Base-by-base conservation (phyloP, 164 flowering plant species). In the Macadamia tetraphylla region DNA sequence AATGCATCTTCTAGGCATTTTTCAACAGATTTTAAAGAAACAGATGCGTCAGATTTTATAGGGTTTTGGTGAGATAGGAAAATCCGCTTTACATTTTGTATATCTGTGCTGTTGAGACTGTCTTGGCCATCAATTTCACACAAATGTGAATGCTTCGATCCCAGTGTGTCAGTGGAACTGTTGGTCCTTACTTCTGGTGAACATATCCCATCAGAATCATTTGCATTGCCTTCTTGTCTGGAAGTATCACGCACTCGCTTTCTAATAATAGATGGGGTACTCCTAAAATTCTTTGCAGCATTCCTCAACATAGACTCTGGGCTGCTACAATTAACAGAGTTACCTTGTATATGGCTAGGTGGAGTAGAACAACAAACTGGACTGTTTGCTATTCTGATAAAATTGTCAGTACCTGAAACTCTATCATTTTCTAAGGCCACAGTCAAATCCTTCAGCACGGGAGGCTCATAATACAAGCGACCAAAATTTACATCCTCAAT, bases 221-320 rank as follows among this genome's bases (percentile, higher is more conserved):
- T 71, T 62, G 65, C 58, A 71, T 58, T 55, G 10, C 46, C 57
- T 17, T 29, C 51, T 13, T 17, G 53, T 18, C 43, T 70, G 62
- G 61, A 60, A 59, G 70, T 29, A 42, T 29, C 53, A 52, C 70
- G 64, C 32, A 32, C 62, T 66, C 83, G 66, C 63, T 78, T 86
- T 46, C 91, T 79, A 4, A 87, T 76, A 32, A 87, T 87, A 17
- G 86, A 80, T 15, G 88, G 91, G 35, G 76, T 77, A 43, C 70
- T 77, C 46, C 63, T 61, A 65, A 69, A 87, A 62, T 73, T 82
- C 71, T 57, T 74, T 7, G 87, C 88, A 42, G 79, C 81, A 18
- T 46, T 81, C 74, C 77, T 83, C 72, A 87, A 74, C 59, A 74
- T 72, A n/a, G 81, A 72, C 53, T 75, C 81, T 9, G 83, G 83